Evolutionary conservation across 495 filamentous ascomycete species (phyloP), one percentile per base, ranked within the genome.

Genomic region (Echria macrotheca): DNA sequence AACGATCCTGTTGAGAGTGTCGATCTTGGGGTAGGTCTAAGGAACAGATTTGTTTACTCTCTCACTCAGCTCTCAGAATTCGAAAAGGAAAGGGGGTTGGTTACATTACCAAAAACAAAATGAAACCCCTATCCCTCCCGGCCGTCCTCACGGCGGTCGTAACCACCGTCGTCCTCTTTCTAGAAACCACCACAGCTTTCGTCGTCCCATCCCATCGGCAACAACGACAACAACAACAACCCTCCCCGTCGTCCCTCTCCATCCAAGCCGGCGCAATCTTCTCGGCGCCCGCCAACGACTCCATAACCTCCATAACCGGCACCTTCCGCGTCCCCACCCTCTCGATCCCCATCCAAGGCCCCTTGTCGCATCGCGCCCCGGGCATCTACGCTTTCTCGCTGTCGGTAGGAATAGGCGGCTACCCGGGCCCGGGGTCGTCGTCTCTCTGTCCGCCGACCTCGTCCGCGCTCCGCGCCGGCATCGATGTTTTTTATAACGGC

Each of bases 401-500:
- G 21, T 55, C 47, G 48, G n/a, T 64, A n/a, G 56, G 61, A 21
- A 50, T 61, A 32, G 61, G 60, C 51, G 44, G 48, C 24, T 23
- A 24, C 14, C 10, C 21, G 14, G 26, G 39, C n/a, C 15, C 15
- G 17, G 21, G 22, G 33, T 5, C 10, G 17, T 18, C 36, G 21
- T 44, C 23, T n/a, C 19, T 37, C 6, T 31, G 28, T 35, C 10
- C 31, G 4, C n/a, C 15, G 18, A 26, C 29, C 32, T 2, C 22
- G 3, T 15, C 32, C 1, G 19, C 53, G 10, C 49, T 65, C 6
- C 59, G 61, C 17, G 58, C 56, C 1, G 61, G 61, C 1, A 53
- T 65, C 15, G 61, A 65, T 18, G 44, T 62, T 24, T 58, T 62
- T 33, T 60, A 26, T 15, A 59, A 65, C 17, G 56, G 52, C 18